Evolutionary conservation across 495 filamentous ascomycete species (phyloP).

Genomic region (Xylaria curta): DNA sequence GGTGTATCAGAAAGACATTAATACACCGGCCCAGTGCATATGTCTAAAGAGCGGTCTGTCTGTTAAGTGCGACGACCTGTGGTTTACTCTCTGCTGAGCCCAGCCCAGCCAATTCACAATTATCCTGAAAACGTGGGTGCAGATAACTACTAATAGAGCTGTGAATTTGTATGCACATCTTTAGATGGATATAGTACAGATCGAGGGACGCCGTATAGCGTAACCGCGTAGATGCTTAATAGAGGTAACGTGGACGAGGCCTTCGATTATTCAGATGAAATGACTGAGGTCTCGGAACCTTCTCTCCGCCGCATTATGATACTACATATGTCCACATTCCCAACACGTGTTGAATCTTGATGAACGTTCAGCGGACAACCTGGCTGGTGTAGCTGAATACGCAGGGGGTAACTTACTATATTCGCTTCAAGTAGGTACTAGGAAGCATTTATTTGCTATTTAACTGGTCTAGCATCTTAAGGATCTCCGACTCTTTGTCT

Average conservation of each 20-base stretch:
- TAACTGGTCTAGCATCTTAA: conserved; percentile 67
- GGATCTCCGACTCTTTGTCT: conserved; percentile 81
- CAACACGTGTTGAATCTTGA: neutral
- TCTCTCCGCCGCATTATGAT: conserved; percentile 6
- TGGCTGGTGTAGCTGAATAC: neutral
- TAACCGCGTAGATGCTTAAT: conserved; percentile 4
- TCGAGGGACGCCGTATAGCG: neutral
- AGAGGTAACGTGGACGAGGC: neutral
- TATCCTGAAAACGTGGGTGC: neutral
- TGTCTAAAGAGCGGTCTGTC: conserved; percentile 1
- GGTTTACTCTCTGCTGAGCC: neutral
- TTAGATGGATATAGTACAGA: conserved; percentile 23
- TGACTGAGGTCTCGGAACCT: neutral
- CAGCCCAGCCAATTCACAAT: neutral
- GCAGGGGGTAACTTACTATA: neutral
- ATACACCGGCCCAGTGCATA: neutral
- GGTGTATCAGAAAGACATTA: neutral
- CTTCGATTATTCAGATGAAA: conserved; percentile 1
- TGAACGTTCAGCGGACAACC: neutral
- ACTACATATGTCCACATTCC: conserved; percentile 1
- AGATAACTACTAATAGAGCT: neutral
- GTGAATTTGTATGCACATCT: conserved; percentile 11
- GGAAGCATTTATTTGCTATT: conserved; percentile 24
- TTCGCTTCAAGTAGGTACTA: neutral
- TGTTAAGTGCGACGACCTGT: neutral